A percentile compares a stretch with the other conserved stretches of the same genome.
Conservation (phyloP, 2,329 filamentous ascomycete species). For the Phaeosphaeriaceae sp. region DNA sequence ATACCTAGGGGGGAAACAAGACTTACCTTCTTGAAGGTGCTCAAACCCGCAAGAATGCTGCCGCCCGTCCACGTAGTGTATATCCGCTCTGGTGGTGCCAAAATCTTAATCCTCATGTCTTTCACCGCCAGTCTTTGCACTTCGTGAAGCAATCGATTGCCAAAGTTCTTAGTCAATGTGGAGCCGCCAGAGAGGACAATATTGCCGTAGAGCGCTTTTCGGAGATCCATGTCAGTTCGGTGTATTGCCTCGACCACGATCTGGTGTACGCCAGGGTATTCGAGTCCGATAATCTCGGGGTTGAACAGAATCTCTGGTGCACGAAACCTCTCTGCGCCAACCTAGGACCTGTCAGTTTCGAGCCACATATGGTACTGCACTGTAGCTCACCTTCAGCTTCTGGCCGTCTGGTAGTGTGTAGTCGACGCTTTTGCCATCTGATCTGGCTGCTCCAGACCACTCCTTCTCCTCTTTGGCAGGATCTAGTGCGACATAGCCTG, state of each 20-base stretch:
- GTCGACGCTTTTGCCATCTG: conserved; percentile 80
- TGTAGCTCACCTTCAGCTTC: conserved; percentile 75
- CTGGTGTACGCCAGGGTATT: conserved; percentile 96
- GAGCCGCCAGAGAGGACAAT: conserved; percentile 97
- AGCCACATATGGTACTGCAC: conserved; percentile 7
- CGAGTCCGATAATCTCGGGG: conserved; percentile 93
- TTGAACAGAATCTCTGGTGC: conserved; percentile 98
- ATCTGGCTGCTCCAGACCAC: conserved; percentile 78
- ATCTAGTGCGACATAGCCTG: conserved; percentile 88
- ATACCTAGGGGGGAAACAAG: conserved; percentile 11
- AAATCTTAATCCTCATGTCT: conserved; percentile 99
- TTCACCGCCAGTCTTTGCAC: conserved; percentile 93
- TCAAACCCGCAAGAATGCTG: conserved; percentile 93
- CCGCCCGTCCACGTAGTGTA: conserved; percentile 99
- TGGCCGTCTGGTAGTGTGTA: conserved; percentile 92
- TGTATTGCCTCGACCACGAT: conserved; percentile 97
- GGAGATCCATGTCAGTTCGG: conserved; percentile 91
- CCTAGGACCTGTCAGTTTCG: conserved; percentile 56
- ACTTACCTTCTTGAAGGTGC: conserved; percentile 95
- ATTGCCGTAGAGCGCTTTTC: conserved; percentile 92
- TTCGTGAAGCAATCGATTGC: conserved; percentile 88
- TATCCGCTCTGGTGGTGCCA: conserved; percentile 94
- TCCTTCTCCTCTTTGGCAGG: conserved; percentile 96
- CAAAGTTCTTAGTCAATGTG: conserved; percentile 95
- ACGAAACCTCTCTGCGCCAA: conserved; percentile 92